Base-by-base conservation (phyloP, 2,329 filamentous ascomycete genomes). In the Colletotrichum musicola region DNA sequence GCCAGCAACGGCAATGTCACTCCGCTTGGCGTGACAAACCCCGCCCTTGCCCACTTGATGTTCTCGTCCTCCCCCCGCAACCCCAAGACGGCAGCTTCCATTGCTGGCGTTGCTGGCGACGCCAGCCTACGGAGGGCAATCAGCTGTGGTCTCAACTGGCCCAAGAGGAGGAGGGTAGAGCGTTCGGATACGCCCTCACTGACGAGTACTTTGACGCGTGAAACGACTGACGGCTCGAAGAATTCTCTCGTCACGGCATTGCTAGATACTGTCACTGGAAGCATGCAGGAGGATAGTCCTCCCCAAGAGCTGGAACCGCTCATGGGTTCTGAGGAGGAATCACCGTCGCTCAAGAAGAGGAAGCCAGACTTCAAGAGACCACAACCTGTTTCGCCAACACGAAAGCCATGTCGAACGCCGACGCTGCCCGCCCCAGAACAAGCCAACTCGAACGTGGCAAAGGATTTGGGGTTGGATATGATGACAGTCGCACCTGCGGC, bases 11-110 rank as follows among this genome's bases (percentile, higher is more conserved):
- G 82, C 14, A 78, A 84, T 70, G 72, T 79, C 60, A 78, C 79
- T 51, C 76, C 80, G 7, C 77, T 81, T 1, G 86, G 86, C 20
- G 78, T 84, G 50, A 78, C 82, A 49, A 89, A 89, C 72, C 88
- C 88, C 46, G 81, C 86, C 16, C 82, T 93, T 25, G 87, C 88
- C 56, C 88, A 92, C 63, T 81, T 93, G 27, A 88, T 92, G 81
- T 84, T 90, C 2, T 92, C 91, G 0, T 93, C 90, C 4, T 93
- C 92, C 3, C 91, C 91, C 59, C 89, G 90, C 38, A 86, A 89
- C 1, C 80, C 77, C 1, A 89, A 81, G 67, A 78, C 79, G 60
- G 77, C 77, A 1, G 30, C 30, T 35, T 10, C 76, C 18, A 20
- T 20, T 22, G 18, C 75, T 49, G 78, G 77, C 40, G 77, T 79